Conservation (phyloP, 306 rosid genomes). For the Lupinus albus region DNA sequence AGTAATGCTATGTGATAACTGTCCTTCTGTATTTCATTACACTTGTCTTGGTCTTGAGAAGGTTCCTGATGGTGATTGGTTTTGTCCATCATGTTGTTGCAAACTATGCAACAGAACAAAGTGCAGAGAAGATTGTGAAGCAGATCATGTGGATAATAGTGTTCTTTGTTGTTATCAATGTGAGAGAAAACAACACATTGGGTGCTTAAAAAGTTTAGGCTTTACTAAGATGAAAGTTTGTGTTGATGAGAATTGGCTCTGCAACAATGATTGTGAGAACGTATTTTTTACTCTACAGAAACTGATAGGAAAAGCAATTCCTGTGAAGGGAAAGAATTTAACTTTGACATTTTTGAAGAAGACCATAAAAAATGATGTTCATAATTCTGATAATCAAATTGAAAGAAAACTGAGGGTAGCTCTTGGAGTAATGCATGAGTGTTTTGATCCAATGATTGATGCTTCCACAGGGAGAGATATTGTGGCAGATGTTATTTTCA, state of each 20-base stretch:
- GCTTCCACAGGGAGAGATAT: slow-evolving; percentile 42
- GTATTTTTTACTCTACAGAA: slow-evolving; percentile 45
- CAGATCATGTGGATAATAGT: neutral
- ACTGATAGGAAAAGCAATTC: slow-evolving; percentile 51
- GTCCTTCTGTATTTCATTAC: slow-evolving; percentile 63
- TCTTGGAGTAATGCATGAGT: slow-evolving; percentile 54
- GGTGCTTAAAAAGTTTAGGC: slow-evolving; percentile 42
- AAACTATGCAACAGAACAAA: slow-evolving; percentile 44
- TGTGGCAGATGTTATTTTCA: slow-evolving; percentile 49
- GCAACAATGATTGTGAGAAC: slow-evolving; percentile 50
- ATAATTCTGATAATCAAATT: slow-evolving; percentile 18
- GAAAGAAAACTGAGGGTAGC: slow-evolving; percentile 51
- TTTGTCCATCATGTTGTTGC: slow-evolving; percentile 68
- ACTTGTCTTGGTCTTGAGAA: slow-evolving; percentile 48
- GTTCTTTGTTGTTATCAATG: slow-evolving; percentile 59
- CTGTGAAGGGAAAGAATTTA: slow-evolving; percentile 43
- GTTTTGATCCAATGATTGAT: slow-evolving; percentile 55
- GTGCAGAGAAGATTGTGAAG: slow-evolving; percentile 6
- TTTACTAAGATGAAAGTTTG: neutral
- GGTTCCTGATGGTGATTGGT: slow-evolving; percentile 63
- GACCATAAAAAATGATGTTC: neutral
- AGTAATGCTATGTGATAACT: slow-evolving; percentile 56
- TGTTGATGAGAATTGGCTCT: slow-evolving; percentile 45
- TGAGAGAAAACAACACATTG: slow-evolving; percentile 48
- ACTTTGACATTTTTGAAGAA: slow-evolving; percentile 67